Conservation (phyloP, 2,329 filamentous ascomycete genomes). For the Xylariaceae sp. region DNA sequence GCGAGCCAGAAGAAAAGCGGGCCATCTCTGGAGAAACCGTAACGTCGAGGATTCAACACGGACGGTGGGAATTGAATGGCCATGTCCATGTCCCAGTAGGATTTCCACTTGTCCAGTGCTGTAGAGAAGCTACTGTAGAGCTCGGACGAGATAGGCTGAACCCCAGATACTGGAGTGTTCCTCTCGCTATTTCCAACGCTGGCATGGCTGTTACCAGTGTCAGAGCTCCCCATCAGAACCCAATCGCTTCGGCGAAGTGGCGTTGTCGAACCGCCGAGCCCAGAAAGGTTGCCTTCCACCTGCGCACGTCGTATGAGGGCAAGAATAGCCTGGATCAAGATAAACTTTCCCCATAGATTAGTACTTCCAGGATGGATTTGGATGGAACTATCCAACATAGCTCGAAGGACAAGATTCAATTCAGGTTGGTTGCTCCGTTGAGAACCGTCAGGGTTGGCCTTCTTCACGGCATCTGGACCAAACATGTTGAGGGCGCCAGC, state of each 20-base stretch:
- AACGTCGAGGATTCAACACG: constrained; percentile 51
- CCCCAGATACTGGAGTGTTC: constrained; percentile 43
- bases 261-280: constrained; percentile 44
- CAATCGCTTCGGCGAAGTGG: constrained; percentile 58
- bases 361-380: constrained; percentile 62
- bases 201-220: constrained; percentile 38
- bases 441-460: constrained; percentile 58
- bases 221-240: constrained; percentile 43
- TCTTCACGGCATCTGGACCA: constrained; percentile 52
- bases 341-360: constrained; percentile 70
- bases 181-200: constrained; percentile 45
- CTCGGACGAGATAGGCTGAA: constrained; percentile 41
- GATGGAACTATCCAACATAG: constrained; percentile 55
- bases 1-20: constrained; percentile 72
- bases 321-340: constrained; percentile 66
- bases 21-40: constrained; percentile 67
- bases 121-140: constrained; percentile 47
- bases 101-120: constrained; percentile 69
- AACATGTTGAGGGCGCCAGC: constrained; percentile 61
- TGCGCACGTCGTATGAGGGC: constrained; percentile 52
- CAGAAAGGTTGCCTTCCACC: constrained; percentile 38
- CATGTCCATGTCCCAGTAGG: constrained; percentile 67
- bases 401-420: constrained; percentile 57
- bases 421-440: constrained; percentile 61
- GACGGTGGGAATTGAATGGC: constrained; percentile 59